Base-by-base conservation (phyloP, 2,329 filamentous ascomycete species). In the Calycina marina region DNA sequence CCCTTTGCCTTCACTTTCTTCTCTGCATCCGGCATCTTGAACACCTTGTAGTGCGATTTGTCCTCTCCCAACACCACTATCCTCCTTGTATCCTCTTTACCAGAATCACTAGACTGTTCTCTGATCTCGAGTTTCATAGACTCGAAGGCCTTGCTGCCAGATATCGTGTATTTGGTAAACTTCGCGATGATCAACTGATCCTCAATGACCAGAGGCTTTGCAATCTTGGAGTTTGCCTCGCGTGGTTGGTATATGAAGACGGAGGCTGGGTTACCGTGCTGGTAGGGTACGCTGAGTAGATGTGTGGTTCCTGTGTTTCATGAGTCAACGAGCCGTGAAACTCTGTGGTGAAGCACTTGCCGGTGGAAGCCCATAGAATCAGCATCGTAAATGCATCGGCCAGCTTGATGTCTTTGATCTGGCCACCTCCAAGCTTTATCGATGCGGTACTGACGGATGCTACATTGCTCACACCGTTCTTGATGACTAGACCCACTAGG, bases 371-470 rank as follows among this genome's bases (percentile, higher is more conserved):
- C 48, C 46, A 53, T 10, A 54, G 34, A 1, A 51, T 32, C 4
- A 53, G 29, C n/a, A 54, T 18, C 6, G 24, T 36, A n/a, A 13
- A 34, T 22, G 47, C 38, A 27, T 52, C 42, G 6, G 46, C 35
- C 22, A 54, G 46, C 31, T 47, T 52, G 8, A 53, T 18, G 37
- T 53, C 51, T 32, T 44, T 47, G 18, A 55, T 40, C 10, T 25
- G 30, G 10, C 51, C 51, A 37, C 43, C 33, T 14, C 47, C 48
- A 28, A 55, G 36, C 24, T 47, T 37, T 6, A 54, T 17, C 12
- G 29, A 24, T 24, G 42, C 34, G 14, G 39, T 40, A 27, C 42
- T 40, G 5, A 40, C 37, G n/a, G 29, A 30, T 6, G 38, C 29
- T 5, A 45, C 28, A 20, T 39, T 41, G 31, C 52, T 55, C 8